Evolutionary conservation across 176 grass and related monocot species (phyloP), one percentile per base, ranked within the genome.

Genomic region (Carex scoparia): DNA sequence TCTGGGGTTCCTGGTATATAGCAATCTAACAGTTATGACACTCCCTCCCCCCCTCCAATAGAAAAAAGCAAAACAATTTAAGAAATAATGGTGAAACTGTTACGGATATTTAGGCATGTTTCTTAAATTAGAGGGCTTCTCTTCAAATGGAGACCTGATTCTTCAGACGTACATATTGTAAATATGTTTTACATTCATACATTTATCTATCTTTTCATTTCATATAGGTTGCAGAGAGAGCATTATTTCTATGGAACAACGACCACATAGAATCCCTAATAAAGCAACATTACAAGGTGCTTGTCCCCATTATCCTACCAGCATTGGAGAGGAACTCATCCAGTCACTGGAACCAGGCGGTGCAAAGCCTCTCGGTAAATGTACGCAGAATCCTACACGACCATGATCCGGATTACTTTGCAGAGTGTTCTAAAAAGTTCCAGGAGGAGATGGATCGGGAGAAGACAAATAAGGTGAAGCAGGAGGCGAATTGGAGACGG

Each of bases 241-340:
- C 94, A 12, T 80, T 96, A 59, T 96, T 96, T 84, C 86, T 96
- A 79, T 96, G 94, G 94, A 96, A 96, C 71, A 93, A 96, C 32
- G 89, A 96, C 42, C 94, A 93, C 84, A 90, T 96, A 0, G 87
- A 91, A 65, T 82, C 80, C 79, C 70, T 93, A 61, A 89, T 95
- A 46, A 93, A 90, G 70, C 90, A 91, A 83, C 90, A 95, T 46
- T 89, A 90, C 78, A 93, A 86, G 84, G 89, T 88, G 19, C 91
- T 96, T 62, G 71, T 93, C 75, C 94, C 89, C 30, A 91, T 96
- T 79, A 93, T 96, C 49, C 86, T 93, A 33, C 91, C 91, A 74
- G 91, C 94, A 35, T 79, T 96, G 49, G 94, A 96, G 81, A 93
- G 84, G 58, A 96, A 91, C 79, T 55, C 84, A 48, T 89, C 33